Conservation (phyloP, 192 early-diverging fungal genomes). For the Podila epicladia region DNA sequence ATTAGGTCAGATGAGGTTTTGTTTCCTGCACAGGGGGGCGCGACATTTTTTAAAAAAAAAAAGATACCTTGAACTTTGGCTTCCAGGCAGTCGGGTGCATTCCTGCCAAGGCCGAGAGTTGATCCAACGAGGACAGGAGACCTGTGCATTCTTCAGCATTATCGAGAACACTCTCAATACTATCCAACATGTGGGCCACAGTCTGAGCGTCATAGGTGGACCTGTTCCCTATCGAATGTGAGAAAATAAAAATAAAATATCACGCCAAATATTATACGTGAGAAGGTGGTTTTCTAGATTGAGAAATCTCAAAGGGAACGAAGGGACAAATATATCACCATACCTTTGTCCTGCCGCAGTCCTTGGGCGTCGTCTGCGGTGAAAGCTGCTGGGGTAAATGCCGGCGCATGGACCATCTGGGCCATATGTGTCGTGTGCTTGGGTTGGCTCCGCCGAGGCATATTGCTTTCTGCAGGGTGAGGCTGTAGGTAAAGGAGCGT, state of each 20-base stretch:
- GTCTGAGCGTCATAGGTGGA: constrained; percentile 13
- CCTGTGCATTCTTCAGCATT: constrained; percentile 17
- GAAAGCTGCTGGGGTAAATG: background rate
- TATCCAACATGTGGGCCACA: constrained; percentile 7
- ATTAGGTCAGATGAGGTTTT: background rate
- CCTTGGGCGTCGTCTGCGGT: background rate
- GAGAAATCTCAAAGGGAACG: too few relatives aligned
- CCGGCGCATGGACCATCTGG: constrained; percentile 3
- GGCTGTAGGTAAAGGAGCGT: background rate
- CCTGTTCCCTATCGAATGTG: constrained; percentile 3
- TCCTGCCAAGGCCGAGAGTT: constrained; percentile 13
- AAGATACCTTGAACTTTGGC: constrained; percentile 30
- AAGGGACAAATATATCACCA: too few relatives aligned
- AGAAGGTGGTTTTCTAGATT: too few relatives aligned
- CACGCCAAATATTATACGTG: too few relatives aligned
- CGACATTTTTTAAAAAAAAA: background rate
- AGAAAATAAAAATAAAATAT: too few relatives aligned
- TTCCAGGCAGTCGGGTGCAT: constrained; percentile 31
- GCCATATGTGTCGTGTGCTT: constrained; percentile 1
- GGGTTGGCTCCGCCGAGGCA: background rate
- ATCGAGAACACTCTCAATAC: constrained; percentile 16
- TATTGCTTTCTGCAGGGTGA: background rate
- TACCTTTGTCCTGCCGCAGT: background rate
- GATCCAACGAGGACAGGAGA: constrained; percentile 14
- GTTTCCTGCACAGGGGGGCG: background rate